Conservation (phyloP, 2,329 filamentous ascomycete species). For the Neocucurbitaria cava region DNA sequence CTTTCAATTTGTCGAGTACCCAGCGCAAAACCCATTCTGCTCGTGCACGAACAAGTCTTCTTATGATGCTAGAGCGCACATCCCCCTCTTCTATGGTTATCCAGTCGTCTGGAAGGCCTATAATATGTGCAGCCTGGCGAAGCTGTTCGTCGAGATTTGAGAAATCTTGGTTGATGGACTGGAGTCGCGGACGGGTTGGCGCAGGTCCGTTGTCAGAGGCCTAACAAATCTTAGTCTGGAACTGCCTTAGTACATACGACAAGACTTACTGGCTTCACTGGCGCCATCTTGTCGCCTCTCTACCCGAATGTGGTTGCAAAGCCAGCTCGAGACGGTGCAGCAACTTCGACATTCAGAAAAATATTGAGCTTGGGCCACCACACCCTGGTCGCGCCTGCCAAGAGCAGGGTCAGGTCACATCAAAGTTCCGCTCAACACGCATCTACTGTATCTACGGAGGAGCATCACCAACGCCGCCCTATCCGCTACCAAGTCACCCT, state of each 20-base stretch:
- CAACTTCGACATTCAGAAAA: slow-evolving; percentile 19
- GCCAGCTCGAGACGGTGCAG: slow-evolving; percentile 1
- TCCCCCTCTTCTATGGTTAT: slow-evolving; percentile 17
- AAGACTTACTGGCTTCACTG: slow-evolving; percentile 20
- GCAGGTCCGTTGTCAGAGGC: slow-evolving; percentile 17
- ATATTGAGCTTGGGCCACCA: slow-evolving; percentile 26
- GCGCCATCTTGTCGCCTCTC: slow-evolving; percentile 31
- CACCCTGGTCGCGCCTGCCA: slow-evolving; percentile 24
- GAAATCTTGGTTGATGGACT: slow-evolving; percentile 49
- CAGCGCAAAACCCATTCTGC: slow-evolving; percentile 73
- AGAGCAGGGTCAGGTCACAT: slow-evolving; percentile 27
- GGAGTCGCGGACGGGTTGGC: slow-evolving; percentile 47
- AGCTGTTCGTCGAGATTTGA: slow-evolving; percentile 48
- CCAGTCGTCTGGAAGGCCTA: slow-evolving; percentile 47
- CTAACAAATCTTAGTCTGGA: slow-evolving; percentile 11
- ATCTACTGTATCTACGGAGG: slow-evolving; percentile 10
- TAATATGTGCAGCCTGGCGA: slow-evolving; percentile 49
- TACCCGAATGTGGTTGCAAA: slow-evolving; percentile 9
- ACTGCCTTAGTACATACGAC: accelerated
- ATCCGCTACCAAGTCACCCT: slow-evolving; percentile 9
- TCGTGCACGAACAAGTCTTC: slow-evolving; percentile 41
- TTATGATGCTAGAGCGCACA: slow-evolving; percentile 11
- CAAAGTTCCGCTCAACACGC: slow-evolving; percentile 38
- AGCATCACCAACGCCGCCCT: slow-evolving; percentile 33
- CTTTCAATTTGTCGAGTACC: slow-evolving; percentile 67